Base-by-base conservation (phyloP, 2,329 filamentous ascomycete species). In the Aspergillus ochraceus region DNA sequence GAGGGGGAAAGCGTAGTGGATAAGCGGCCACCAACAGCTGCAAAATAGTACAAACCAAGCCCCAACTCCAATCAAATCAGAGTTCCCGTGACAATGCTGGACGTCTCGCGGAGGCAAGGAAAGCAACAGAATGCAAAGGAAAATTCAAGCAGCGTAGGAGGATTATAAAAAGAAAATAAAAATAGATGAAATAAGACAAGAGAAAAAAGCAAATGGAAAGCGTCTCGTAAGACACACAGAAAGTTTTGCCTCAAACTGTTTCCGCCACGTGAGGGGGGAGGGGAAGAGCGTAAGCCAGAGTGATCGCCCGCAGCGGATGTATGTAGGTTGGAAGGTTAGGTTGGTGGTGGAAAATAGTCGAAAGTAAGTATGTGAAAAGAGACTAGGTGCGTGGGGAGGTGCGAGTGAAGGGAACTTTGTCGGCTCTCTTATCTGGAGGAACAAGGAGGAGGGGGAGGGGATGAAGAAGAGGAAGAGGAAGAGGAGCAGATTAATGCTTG, bases 11-110 rank as follows among this genome's bases (percentile, higher is more conserved):
- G 9, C 53, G 54, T 60, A 54, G 58, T 58, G 59, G 61, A 60
- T 62, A 60, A 60, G 62, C 60, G 63, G 63, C 63, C 54, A 57
- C 63, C 54, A 60, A 63, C 58, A 63, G 58, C 56, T 60, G 60
- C 56, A 60, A 54, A 63, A 64, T 54, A 51, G 58, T 59, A 55
- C 62, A 59, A 58, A 29, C 26, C 26, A 29, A 29, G 26, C 26
- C 26, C 42, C 42, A 46, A 36, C 32, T 36, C 32, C 32, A 36
- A 36, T 36, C 36, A 42, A 14, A 17, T n/a, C 36, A n/a, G 36
- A 14, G 36, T 42, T 42, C 36, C 14, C 17, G 36, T 42, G 5
- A 47, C 10, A 24, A 24, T 22, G 12, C 45, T 47, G 12, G 5
- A 24, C 20, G 11, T 46, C n/a, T 10, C 6, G 29, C 30, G n/a